Evolutionary conservation across 805 yeast species (phyloP).

Genomic region (Candida nitratophila): DNA sequence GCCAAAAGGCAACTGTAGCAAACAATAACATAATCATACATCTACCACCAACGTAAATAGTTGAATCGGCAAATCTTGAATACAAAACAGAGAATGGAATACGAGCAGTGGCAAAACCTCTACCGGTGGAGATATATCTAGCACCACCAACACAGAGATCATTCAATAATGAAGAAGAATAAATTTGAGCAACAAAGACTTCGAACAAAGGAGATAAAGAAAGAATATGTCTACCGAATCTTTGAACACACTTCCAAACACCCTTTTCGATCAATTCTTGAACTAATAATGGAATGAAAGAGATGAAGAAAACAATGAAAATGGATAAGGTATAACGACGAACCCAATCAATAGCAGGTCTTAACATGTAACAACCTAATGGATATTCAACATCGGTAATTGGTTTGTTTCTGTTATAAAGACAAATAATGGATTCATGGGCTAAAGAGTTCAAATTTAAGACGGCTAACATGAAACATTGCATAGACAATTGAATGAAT

Average conservation of each 20-base stretch:
- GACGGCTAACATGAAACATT: conserved; percentile 61
- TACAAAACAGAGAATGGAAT: conserved; percentile 69
- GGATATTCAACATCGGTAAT: conserved; percentile 61
- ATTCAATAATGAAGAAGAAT: conserved; percentile 61
- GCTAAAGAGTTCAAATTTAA: conserved; percentile 69
- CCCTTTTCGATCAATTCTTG: conserved; percentile 83
- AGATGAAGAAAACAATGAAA: conserved; percentile 74
- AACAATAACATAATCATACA: conserved; percentile 63
- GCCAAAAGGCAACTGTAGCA: conserved; percentile 80
- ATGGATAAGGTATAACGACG: conserved; percentile 76
- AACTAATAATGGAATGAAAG: conserved; percentile 70
- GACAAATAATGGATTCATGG: conserved; percentile 63
- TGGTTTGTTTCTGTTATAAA: conserved; percentile 58
- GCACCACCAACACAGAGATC: conserved; percentile 83
- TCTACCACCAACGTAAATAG: conserved; percentile 81
- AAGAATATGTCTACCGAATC: conserved; percentile 60
- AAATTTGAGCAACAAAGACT: conserved; percentile 75
- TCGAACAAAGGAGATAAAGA: conserved; percentile 78
- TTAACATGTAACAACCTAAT: conserved; percentile 64
- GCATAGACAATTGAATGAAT: conserved; percentile 70
- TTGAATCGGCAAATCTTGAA: conserved; percentile 73
- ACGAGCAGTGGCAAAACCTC: conserved; percentile 81
- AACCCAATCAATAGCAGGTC: conserved; percentile 74
- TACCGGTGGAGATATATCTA: conserved; percentile 77
- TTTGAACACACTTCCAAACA: conserved; percentile 62